Evolutionary conservation across 2,329 filamentous ascomycete species (phyloP), one percentile per base, ranked within the genome.

Genomic region (Venturia aucupariae): DNA sequence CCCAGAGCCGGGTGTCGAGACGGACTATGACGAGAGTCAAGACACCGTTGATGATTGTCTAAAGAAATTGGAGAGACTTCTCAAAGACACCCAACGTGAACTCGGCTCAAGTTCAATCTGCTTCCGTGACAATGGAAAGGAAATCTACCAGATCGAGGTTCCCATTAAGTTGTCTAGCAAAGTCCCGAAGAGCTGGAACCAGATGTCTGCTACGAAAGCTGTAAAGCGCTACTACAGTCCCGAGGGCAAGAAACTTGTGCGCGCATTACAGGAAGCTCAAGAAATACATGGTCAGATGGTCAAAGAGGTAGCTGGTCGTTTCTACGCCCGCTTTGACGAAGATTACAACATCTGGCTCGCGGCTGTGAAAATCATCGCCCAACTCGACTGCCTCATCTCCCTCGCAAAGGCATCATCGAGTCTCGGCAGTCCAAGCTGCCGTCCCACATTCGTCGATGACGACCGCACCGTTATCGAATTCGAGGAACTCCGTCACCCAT

Each of bases 181-280:
- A 4, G 78, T 99, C 2, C 94, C 94, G 0, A 89, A 89, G 68
- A 85, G 80, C 70, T 99, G 94, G 92, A 87, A 92, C 67, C 93
- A 97, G 72, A 97, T 97, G 92, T 97, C 94, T 4, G 89, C 92
- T 0, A 97, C 94, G 0, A 85, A 89, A 67, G 86, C 88, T 65
- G 90, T 95, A 71, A 97, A 96, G 76, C 88, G 94, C 0, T 99
- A 93, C 79, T 99, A 97, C 78, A 96, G 92, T 69, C 83, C 87
- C 0, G 89, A 96, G 71, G 82, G 97, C 17, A 89, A 89, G 17
- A 81, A 84, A 35, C 84, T 97, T 2, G 92, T 99, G 27, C 88
- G 93, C 61, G 84, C 91, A 69, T 82, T 97, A 22, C 94, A 96
- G 72, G 94, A 99, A 77, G 90, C 92, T 1, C 92, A 96, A 72